phyloP scores from a whole-genome alignment of 805 yeast genomes.

The Aciculoconidium aculeatum region DNA sequence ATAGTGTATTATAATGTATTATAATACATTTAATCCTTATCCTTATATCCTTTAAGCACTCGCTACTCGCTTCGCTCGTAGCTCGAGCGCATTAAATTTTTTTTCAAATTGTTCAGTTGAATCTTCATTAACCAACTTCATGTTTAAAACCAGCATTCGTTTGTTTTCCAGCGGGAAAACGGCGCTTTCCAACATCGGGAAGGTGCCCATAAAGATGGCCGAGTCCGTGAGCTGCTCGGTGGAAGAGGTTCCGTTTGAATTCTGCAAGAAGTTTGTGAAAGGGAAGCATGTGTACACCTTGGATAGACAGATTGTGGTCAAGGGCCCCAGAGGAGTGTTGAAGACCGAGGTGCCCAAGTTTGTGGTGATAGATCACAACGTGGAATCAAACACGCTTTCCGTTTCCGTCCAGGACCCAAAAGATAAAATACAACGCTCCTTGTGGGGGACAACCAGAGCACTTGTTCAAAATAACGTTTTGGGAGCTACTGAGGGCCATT shows the following conservation, averaged over 20 bases:
- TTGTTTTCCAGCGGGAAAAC: conserved; percentile 12
- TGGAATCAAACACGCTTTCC: conserved; percentile 30
- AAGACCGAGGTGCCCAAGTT: conserved; percentile 68
- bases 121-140: not conserved
- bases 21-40: no score
- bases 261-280: conserved; percentile 57
- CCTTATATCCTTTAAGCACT: no score
- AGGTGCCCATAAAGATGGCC: conserved; percentile 65
- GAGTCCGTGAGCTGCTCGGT: conserved; percentile 50
- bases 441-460: conserved; percentile 95
- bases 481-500: conserved; percentile 93
- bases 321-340: conserved; percentile 75
- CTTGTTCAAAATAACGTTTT: conserved; percentile 67
- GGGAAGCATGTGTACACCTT: conserved; percentile 57
- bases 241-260: conserved; percentile 43
- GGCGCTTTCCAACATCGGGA: conserved; percentile 65
- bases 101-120: no score
- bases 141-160: conserved; percentile 5
- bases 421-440: conserved; percentile 65
- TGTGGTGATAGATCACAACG: conserved; percentile 38
- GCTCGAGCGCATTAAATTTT: no score
- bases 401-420: conserved; percentile 54
- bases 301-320: conserved; percentile 52
- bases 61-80: no score
- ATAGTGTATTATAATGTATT: no score